Base-by-base conservation (phyloP, 768 basidiomycete species). In the Lentinula edodes region DNA sequence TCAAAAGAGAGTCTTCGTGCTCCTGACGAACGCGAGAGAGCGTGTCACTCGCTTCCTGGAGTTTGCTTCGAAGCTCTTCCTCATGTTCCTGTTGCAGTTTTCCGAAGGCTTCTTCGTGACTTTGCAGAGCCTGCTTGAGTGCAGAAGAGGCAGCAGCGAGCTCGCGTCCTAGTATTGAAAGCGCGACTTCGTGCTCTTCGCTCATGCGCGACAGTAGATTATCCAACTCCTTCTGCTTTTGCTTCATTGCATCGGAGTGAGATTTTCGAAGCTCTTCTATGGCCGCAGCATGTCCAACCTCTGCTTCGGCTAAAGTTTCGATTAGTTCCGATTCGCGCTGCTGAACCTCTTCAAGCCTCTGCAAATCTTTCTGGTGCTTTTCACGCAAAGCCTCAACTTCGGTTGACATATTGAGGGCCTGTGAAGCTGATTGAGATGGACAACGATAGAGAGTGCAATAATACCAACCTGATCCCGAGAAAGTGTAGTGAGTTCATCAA, bases 391-490 rank as follows among this genome's bases (percentile, higher is more conserved):
- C 85, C 65, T 91, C 91, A 41, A 95, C 82, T 67, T 93, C 95
- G 61, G 81, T 86, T 8, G 93, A 92, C 87, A 96, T 91, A 69
- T 96, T 96, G 57, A 88, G 70, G 10, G 90, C 80, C 91, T 94
- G 62, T 52, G 61, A 7, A 39, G 39, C 43, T 20, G 12, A 45
- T 12, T 51, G 51, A 48, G 61, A 32, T 65, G 15, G 57, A 57
- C 28, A 34, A 41, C 34, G 56, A 18, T 9, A 6, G 45, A 20
- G 0, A 45, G 42, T n/a, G 34, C 52, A 52, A 35, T 18, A 62
- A 7, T 59, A 70, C 75, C 53, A 67, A 93, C 93, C 82, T 95
- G 94, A 68, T 96, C 89, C 60, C 90, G 82, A 13, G 91, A 91
- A 46, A 95, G 80, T 6, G 88, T 83, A 6, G 83, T 86, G 18